Conservation (phyloP, 2,329 filamentous ascomycete genomes). For the Chaetomium olivaceum region DNA sequence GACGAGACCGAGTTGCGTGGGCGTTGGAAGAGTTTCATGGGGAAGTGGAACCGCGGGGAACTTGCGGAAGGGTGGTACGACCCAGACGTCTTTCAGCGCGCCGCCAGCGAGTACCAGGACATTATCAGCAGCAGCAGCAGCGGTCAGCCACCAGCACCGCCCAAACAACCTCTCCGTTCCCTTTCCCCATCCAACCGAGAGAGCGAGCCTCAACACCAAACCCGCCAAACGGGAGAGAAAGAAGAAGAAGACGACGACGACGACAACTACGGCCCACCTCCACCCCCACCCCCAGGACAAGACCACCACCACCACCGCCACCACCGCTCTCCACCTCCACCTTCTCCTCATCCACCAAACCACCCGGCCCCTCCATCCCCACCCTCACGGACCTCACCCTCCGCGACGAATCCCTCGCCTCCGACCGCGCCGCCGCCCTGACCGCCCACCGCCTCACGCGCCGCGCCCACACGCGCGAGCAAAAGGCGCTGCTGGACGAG, state of each 20-base stretch:
- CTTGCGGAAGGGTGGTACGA: constrained; percentile 94
- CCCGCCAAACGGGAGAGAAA: constrained; percentile 23
- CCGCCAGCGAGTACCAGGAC: constrained; percentile 44
- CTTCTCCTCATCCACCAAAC: not conserved
- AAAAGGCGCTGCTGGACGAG: constrained; percentile 77
- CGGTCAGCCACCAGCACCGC: not conserved
- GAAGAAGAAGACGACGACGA: constrained; percentile 51
- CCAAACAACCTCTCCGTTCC: not conserved
- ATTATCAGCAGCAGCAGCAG: not conserved
- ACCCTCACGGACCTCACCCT: constrained; percentile 66
- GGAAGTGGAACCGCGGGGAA: constrained; percentile 89
- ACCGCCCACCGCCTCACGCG: constrained; percentile 62
- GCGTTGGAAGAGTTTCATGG: constrained; percentile 89
- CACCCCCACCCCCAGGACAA: constrained; percentile 47
- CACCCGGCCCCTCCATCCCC: constrained; percentile 65
- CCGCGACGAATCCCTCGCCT: constrained; percentile 31
- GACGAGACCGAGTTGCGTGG: constrained; percentile 75
- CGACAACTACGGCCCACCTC: constrained; percentile 59
- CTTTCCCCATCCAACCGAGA: not conserved
- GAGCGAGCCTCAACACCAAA: not conserved
- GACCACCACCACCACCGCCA: constrained; percentile 35
- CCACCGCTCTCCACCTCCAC: not conserved
- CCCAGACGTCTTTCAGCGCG: constrained; percentile 60
- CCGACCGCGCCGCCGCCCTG: constrained; percentile 54
- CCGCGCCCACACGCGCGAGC: constrained; percentile 62